Evolutionary conservation across 306 rosid species (phyloP).

Genomic region (Gillenia trifoliata): DNA sequence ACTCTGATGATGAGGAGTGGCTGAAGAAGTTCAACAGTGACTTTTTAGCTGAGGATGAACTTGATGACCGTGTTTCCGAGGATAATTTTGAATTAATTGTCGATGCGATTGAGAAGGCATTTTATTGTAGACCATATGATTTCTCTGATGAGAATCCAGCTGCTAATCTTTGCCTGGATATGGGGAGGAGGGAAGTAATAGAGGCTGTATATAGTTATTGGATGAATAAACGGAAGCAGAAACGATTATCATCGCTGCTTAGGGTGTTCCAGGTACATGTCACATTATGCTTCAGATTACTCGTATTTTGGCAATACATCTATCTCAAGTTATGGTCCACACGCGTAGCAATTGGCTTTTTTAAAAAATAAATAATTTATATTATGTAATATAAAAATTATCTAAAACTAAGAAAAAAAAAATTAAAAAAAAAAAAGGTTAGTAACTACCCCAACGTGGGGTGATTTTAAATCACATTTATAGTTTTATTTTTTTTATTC

Average conservation of each 20-base stretch:
- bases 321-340: neutral
- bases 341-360: no score
- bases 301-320: neutral
- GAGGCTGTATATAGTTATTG: conserved; percentile 57
- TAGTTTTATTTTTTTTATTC: no score
- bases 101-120: conserved; percentile 66
- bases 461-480: no score
- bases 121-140: conserved; percentile 41
- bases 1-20: conserved; percentile 82
- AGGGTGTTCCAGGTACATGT: conserved; percentile 68
- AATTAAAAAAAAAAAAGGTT: no score
- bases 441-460: no score
- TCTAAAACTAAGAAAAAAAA: no score
- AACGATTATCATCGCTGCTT: conserved; percentile 31
- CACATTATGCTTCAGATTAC: conserved; percentile 16
- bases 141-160: conserved; percentile 40
- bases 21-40: conserved; percentile 40
- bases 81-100: conserved; percentile 62
- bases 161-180: conserved; percentile 33
- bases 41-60: conserved; percentile 12
- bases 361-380: no score
- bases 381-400: no score
- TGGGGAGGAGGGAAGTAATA: conserved; percentile 37
- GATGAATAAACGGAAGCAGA: conserved; percentile 66
- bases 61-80: conserved; percentile 38